A percentile compares a stretch with the other conserved stretches of the same genome.
Conservation (phyloP, 805 yeast genomes). For the Saturnispora saitoi region DNA sequence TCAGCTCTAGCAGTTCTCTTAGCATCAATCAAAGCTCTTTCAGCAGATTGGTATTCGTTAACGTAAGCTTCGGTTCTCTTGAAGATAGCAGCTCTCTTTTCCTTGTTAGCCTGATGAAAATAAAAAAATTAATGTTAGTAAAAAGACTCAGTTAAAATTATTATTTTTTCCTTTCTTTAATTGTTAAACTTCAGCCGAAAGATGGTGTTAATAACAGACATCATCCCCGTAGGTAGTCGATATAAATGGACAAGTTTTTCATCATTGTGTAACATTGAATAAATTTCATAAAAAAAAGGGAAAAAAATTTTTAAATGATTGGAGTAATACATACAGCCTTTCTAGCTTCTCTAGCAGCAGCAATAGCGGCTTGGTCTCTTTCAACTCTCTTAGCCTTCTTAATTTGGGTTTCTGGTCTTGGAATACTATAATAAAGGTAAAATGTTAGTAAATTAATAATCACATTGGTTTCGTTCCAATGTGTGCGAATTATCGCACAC, state of each 20-base stretch:
- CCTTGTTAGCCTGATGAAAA: slow-evolving; percentile 33
- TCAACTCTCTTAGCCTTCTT: slow-evolving; percentile 75
- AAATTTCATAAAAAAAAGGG: slow-evolving; percentile 1
- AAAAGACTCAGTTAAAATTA: not conserved
- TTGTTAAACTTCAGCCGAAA: slow-evolving; percentile 43
- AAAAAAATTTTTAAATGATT: not conserved
- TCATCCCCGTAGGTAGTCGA: slow-evolving; percentile 67
- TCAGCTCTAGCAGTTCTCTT: slow-evolving; percentile 91
- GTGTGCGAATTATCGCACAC: not conserved
- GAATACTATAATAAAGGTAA: slow-evolving; percentile 31
- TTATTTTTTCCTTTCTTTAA: not conserved
- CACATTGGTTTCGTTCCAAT: too few relatives aligned
- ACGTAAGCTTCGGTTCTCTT: slow-evolving; percentile 96
- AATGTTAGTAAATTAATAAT: not conserved
- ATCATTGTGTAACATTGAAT: slow-evolving; percentile 25
- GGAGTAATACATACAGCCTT: slow-evolving; percentile 61
- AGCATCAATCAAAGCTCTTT: slow-evolving; percentile 78
- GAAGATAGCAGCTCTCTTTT: slow-evolving; percentile 43
- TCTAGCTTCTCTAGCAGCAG: slow-evolving; percentile 73
- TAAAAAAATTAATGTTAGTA: slow-evolving; percentile 25
- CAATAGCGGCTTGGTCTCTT: slow-evolving; percentile 67
- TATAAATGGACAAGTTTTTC: slow-evolving; percentile 37
- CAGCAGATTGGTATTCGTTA: slow-evolving; percentile 88
- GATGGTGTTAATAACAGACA: slow-evolving; percentile 72
- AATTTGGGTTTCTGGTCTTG: slow-evolving; percentile 75